phyloP scores from a whole-genome alignment of 805 yeast genomes.

The Saccharomycopsis capsularis region DNA sequence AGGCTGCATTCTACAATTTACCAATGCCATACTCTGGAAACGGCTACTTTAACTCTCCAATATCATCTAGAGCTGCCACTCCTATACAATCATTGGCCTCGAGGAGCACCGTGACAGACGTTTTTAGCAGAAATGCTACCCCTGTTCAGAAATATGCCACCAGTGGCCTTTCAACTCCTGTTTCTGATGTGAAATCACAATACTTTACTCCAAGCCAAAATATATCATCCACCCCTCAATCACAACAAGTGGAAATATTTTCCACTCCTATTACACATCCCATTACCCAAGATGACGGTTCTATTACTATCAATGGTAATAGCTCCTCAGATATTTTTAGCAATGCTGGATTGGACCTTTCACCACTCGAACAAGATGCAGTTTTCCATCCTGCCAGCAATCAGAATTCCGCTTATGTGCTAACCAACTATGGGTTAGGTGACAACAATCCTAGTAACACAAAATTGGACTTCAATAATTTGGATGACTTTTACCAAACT shows the following conservation, averaged over 20 bases:
- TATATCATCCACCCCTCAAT: constrained; percentile 7
- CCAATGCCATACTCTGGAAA: background rate
- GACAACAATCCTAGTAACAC: background rate
- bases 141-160: constrained; percentile 11
- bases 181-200: background rate
- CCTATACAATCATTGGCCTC: constrained; percentile 3
- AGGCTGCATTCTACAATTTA: background rate
- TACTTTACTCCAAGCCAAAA: constrained; percentile 15
- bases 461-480: constrained; percentile 10
- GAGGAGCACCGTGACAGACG: constrained; percentile 1
- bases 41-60: constrained; percentile 11
- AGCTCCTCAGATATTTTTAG: constrained; percentile 7
- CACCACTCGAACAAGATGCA: constrained; percentile 18
- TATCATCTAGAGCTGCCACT: constrained; percentile 9
- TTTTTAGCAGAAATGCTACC: constrained; percentile 15
- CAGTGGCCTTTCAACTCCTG: constrained; percentile 2
- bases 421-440: background rate
- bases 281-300: constrained; percentile 3
- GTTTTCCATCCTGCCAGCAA: background rate
- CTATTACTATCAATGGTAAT: background rate
- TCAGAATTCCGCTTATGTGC: constrained; percentile 2
- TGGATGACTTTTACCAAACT: constrained; percentile 11
- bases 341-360: constrained; percentile 12
- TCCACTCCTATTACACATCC: constrained; percentile 17
- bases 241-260: constrained; percentile 10